These are phyloP conservation scores for Parietichytrium sp. DNA, from an alignment of 108 stramenopile genomes.

Conservation along the genomic window DNA sequence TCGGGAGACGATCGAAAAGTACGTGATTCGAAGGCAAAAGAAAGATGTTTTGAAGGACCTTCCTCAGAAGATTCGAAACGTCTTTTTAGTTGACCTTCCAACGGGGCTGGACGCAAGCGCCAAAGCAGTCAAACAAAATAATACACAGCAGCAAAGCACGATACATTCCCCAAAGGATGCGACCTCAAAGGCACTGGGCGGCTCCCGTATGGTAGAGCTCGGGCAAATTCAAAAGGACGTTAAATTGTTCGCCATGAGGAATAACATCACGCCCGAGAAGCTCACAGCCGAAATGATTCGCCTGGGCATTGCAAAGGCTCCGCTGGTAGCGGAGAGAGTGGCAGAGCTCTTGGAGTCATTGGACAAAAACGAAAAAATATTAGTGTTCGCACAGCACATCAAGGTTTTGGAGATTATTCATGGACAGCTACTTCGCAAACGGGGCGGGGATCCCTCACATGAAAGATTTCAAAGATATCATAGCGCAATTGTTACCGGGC, in stretches of 20 bases:
- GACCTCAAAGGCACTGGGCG: too few species aligned
- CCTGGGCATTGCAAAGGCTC: neutral
- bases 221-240: too few species aligned
- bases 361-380: neutral
- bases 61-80: neutral
- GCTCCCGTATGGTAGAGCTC: too few species aligned
- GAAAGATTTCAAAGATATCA: neutral
- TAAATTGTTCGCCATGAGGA: too few species aligned
- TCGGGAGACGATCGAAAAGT: neutral
- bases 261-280: neutral
- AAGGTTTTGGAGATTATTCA: neutral
- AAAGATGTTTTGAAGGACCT: conserved; percentile 9
- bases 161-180: too few species aligned
- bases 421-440: neutral
- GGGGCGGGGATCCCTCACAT: neutral
- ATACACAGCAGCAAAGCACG: too few species aligned
- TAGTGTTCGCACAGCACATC: neutral
- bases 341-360: neutral
- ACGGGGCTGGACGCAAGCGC: too few species aligned
- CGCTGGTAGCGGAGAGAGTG: neutral
- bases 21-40: conserved; percentile 22
- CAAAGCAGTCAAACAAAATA: too few species aligned
- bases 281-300: neutral
- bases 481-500: neutral
- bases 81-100: too few species aligned